phyloP scores from a whole-genome alignment of 768 basidiomycete species.

The Peribolospora baueri region DNA sequence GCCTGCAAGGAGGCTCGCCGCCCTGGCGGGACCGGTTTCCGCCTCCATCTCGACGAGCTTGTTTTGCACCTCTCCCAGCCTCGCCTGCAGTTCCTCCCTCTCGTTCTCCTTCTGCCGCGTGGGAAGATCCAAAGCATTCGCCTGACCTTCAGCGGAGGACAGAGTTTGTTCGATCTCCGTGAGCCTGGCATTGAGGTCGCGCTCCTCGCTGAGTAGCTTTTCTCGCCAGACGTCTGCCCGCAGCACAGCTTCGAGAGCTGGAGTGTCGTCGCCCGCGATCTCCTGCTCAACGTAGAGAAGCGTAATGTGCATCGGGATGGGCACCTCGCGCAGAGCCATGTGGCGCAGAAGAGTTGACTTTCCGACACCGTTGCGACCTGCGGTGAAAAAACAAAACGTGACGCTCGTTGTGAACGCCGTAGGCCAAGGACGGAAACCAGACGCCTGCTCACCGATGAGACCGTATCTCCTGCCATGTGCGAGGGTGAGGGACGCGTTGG shows the following conservation, averaged over 20 bases:
- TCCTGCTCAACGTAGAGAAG: constrained; percentile 98
- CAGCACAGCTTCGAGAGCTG: constrained; percentile 79
- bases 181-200: constrained; percentile 44
- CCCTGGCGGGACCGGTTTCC: constrained; percentile 83
- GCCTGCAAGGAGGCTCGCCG: constrained; percentile 69
- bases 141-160: constrained; percentile 2
- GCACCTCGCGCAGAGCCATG: constrained; percentile 81
- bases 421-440: neutral
- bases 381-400: neutral
- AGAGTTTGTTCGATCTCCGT: constrained; percentile 34
- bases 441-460: constrained; percentile 31
- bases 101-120: constrained; percentile 38
- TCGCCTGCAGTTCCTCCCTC: constrained; percentile 20
- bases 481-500: constrained; percentile 49
- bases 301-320: constrained; percentile 80
- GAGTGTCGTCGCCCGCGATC: constrained; percentile 80
- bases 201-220: constrained; percentile 66
- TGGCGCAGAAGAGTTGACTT: constrained; percentile 88
- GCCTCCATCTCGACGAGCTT: constrained; percentile 94
- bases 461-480: constrained; percentile 67
- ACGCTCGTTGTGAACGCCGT: neutral
- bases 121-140: neutral
- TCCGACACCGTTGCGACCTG: constrained; percentile 65
- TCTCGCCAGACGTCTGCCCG: constrained; percentile 99
- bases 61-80: constrained; percentile 70